phyloP scores from a whole-genome alignment of 805 yeast genomes.

The Candida succiphila region DNA sequence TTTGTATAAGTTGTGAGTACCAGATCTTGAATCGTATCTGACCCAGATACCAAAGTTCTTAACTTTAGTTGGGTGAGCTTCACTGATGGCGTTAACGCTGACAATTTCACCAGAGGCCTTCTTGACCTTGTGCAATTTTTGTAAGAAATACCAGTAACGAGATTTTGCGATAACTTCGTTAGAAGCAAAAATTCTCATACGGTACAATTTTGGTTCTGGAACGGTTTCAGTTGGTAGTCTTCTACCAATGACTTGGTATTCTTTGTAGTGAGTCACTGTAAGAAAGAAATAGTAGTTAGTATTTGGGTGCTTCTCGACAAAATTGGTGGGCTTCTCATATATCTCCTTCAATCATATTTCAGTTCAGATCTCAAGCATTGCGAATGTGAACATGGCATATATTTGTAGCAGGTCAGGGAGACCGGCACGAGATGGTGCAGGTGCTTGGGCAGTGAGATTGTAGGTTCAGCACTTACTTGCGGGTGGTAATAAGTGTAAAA shows the following conservation, averaged over 20 bases:
- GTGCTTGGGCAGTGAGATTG: too few species aligned
- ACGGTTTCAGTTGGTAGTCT: constrained; percentile 98
- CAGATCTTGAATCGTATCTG: constrained; percentile 99
- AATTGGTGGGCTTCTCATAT: too few species aligned
- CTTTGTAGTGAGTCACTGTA: constrained; percentile 91
- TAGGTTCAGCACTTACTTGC: too few species aligned
- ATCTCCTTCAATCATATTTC: too few species aligned
- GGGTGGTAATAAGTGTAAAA: too few species aligned
- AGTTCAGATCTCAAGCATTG: too few species aligned
- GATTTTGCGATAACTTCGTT: constrained; percentile 99
- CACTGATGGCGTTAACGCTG: constrained; percentile 82
- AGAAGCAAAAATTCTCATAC: constrained; percentile 99
- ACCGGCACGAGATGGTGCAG: too few species aligned
- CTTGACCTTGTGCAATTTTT: constrained; percentile 98
- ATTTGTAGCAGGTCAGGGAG: too few species aligned
- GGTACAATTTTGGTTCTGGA: constrained; percentile 99
- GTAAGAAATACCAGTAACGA: constrained; percentile 99
- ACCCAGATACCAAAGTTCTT: constrained; percentile 99
- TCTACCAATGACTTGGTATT: constrained; percentile 99
- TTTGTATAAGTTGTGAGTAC: constrained; percentile 99
- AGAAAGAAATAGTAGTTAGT: constrained; percentile 8
- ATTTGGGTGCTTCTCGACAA: too few species aligned
- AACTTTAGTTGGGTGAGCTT: constrained; percentile 97
- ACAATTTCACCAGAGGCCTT: constrained; percentile 99
- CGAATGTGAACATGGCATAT: too few species aligned